phyloP scores from a whole-genome alignment of 2,329 filamentous ascomycete species.

The Monosporascus ibericus region DNA sequence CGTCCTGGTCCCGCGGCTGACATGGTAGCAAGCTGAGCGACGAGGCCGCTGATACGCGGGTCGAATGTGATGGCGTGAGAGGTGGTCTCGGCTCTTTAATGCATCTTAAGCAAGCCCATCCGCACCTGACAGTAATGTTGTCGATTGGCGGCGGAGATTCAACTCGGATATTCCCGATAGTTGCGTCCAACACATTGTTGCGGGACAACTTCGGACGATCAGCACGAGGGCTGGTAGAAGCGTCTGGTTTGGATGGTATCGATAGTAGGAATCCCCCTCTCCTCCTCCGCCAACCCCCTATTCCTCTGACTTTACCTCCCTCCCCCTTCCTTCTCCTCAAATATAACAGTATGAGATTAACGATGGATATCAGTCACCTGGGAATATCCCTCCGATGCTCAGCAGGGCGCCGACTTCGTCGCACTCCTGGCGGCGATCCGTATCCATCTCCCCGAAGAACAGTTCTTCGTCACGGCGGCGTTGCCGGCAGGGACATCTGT shows the following conservation, averaged over 20 bases:
- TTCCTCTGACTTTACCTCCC: too few relatives aligned
- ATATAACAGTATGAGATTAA: not conserved
- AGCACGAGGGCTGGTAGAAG: conserved; percentile 60
- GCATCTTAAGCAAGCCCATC: conserved; percentile 64
- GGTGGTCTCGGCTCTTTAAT: conserved; percentile 70
- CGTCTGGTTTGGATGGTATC: conserved; percentile 67
- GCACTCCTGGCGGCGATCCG: conserved; percentile 62
- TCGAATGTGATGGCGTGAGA: conserved; percentile 63
- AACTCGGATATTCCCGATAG: conserved; percentile 59
- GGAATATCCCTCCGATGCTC: conserved; percentile 64
- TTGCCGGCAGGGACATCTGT: conserved; percentile 63
- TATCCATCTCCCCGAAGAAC: conserved; percentile 59
- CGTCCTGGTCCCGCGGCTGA: not conserved
- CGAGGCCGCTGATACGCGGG: conserved; percentile 69
- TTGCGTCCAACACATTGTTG: conserved; percentile 54
- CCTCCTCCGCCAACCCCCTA: not conserved
- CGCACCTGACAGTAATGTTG: conserved; percentile 66
- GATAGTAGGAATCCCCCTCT: conserved; percentile 52
- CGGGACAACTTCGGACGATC: conserved; percentile 67
- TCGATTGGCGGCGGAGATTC: conserved; percentile 68
- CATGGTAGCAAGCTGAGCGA: conserved; percentile 59
- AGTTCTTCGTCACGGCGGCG: conserved; percentile 65
- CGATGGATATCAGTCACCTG: conserved; percentile 58
- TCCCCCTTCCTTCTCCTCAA: too few relatives aligned
- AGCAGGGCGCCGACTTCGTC: conserved; percentile 66